These are phyloP conservation scores for Cladophialophora yegresii DNA, from an alignment of 2,329 filamentous ascomycete species.

Conservation along the genomic window DNA sequence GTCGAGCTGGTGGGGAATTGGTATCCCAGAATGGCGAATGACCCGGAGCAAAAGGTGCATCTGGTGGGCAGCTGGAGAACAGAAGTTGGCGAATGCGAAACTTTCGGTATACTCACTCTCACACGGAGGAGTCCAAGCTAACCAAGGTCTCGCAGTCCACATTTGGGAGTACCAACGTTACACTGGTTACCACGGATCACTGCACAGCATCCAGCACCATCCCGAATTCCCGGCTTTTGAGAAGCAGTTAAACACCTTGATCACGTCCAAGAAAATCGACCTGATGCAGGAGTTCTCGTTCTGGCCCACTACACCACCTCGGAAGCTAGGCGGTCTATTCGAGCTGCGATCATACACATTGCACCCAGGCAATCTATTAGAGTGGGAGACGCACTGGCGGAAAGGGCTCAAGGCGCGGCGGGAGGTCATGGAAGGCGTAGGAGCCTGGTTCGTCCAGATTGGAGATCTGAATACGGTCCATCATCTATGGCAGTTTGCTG, in stretches of 20 bases:
- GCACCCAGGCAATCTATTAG: conserved; percentile 89
- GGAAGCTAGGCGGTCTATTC: conserved; percentile 86
- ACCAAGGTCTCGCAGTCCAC: conserved; percentile 68
- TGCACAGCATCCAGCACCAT: conserved; percentile 79
- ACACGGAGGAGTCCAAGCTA: conserved; percentile 37
- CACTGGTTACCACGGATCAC: conserved; percentile 88
- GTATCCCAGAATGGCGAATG: conserved; percentile 86
- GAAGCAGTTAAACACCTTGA: conserved; percentile 77
- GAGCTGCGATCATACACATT: conserved; percentile 96
- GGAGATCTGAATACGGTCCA: conserved; percentile 97
- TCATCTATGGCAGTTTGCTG: conserved; percentile 97
- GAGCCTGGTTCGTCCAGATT: conserved; percentile 98
- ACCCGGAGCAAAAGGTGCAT: conserved; percentile 89
- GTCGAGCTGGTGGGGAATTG: conserved; percentile 82
- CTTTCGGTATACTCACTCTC: conserved; percentile 69
- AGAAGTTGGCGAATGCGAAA: conserved; percentile 95
- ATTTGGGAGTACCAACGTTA: conserved; percentile 99
- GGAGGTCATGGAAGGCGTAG: conserved; percentile 97
- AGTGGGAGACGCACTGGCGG: conserved; percentile 99
- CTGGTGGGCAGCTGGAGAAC: conserved; percentile 97
- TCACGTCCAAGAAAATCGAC: conserved; percentile 80
- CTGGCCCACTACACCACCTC: conserved; percentile 93
- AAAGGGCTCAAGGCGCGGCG: conserved; percentile 84
- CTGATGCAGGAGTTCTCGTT: conserved; percentile 99
- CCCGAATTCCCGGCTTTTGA: conserved; percentile 85